Conservation (phyloP, 495 filamentous ascomycete species). For the Glonium stellatum region DNA sequence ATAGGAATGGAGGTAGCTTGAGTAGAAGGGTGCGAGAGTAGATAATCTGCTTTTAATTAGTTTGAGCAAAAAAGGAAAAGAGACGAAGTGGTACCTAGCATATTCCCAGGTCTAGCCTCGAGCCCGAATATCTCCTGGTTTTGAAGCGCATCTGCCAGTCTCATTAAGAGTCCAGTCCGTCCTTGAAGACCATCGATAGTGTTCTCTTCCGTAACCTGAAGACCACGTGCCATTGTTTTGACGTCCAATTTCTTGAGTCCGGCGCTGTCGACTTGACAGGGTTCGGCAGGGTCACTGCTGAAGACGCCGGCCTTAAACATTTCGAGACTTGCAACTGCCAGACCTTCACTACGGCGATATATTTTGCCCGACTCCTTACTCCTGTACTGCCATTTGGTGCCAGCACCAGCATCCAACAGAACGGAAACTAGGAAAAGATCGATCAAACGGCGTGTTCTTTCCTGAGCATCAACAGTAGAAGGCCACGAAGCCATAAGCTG, state of each 20-base stretch:
- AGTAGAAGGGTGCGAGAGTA: slow-evolving; percentile 84
- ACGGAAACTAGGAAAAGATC: slow-evolving; percentile 90
- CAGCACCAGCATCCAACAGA: slow-evolving; percentile 79
- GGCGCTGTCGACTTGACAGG: slow-evolving; percentile 79
- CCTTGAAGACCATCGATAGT: slow-evolving; percentile 85
- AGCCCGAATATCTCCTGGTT: slow-evolving; percentile 81
- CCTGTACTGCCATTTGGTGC: slow-evolving; percentile 79
- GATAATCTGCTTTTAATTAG: slow-evolving; percentile 58
- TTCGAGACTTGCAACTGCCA: slow-evolving; percentile 89
- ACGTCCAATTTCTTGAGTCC: slow-evolving; percentile 70
- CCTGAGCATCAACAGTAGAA: slow-evolving; percentile 54
- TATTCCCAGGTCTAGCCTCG: slow-evolving; percentile 81
- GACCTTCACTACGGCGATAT: slow-evolving; percentile 81
- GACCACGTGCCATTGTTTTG: slow-evolving; percentile 64
- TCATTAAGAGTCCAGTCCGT: slow-evolving; percentile 69
- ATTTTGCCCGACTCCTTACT: slow-evolving; percentile 80
- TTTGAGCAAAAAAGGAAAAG: background rate
- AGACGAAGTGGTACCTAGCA: slow-evolving; percentile 63
- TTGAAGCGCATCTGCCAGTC: slow-evolving; percentile 67
- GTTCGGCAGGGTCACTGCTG: slow-evolving; percentile 72
- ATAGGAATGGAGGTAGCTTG: slow-evolving; percentile 81
- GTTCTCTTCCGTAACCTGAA: slow-evolving; percentile 78
- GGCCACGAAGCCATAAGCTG: slow-evolving; percentile 65
- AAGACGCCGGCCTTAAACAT: slow-evolving; percentile 98
- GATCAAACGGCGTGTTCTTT: slow-evolving; percentile 68